Evolutionary conservation across 192 early-diverging fungal species (phyloP).

Genomic region (Chytriomyces sp.): DNA sequence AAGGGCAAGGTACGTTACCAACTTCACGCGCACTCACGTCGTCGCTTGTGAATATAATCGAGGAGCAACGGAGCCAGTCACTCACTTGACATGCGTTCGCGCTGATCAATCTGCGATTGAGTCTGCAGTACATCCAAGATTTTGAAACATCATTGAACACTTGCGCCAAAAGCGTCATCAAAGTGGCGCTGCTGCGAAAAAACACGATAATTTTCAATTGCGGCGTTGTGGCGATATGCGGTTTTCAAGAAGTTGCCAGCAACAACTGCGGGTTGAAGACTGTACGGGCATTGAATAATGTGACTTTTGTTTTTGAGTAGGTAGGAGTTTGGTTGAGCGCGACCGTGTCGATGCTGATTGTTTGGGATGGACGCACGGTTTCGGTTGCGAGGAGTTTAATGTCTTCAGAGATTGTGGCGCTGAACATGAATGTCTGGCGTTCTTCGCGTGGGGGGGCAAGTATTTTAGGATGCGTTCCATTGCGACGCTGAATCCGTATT

Average conservation of each 20-base stretch:
- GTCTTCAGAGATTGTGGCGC: conserved; percentile 81
- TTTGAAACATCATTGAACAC: conserved; percentile 55
- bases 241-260: conserved; percentile 72
- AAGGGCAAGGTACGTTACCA: conserved; percentile 11
- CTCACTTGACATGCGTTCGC: conserved; percentile 73
- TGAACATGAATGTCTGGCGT: conserved; percentile 91
- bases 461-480: conserved; percentile 33
- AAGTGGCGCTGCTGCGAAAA: conserved; percentile 78
- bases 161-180: conserved; percentile 64
- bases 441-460: conserved; percentile 69
- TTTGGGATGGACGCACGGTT: conserved; percentile 85
- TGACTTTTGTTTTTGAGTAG: conserved; percentile 76
- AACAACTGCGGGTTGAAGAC: conserved; percentile 67
- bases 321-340: conserved; percentile 34
- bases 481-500: conserved; percentile 40
- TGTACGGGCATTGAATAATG: conserved; percentile 62
- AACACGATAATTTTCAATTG: conserved; percentile 84
- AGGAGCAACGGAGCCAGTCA: conserved; percentile 71
- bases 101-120: conserved; percentile 82
- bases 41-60: conserved; percentile 89
- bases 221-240: conserved; percentile 61
- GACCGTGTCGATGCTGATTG: conserved; percentile 86
- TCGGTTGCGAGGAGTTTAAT: conserved; percentile 87
- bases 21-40: conserved; percentile 97
- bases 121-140: conserved; percentile 59